These are phyloP conservation scores for Thermothelomyces thermophilus DNA, from an alignment of 2,329 filamentous ascomycete genomes.

Conservation along the genomic window DNA sequence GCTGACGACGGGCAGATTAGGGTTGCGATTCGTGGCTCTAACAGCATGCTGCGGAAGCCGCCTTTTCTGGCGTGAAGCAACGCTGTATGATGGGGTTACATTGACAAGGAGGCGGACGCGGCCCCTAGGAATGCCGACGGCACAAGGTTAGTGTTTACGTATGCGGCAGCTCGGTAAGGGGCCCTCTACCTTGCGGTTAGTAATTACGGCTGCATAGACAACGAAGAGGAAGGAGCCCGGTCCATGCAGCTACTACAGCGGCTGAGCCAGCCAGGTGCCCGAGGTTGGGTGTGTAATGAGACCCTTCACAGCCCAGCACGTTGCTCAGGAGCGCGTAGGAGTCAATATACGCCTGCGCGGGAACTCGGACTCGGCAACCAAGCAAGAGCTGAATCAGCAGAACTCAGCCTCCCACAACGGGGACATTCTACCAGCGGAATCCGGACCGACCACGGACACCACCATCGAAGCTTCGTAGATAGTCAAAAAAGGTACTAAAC, in stretches of 20 bases:
- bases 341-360: too few species aligned
- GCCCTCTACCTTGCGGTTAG: neutral
- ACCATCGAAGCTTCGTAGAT: too few species aligned
- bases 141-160: neutral
- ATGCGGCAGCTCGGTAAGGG: conserved; percentile 1
- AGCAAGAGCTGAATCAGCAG: too few species aligned
- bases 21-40: neutral
- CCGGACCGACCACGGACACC: too few species aligned
- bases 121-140: conserved; percentile 1
- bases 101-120: conserved; percentile 1
- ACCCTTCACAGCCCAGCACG: conserved; percentile 1
- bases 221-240: neutral
- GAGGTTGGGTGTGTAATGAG: neutral
- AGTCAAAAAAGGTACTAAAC: too few species aligned
- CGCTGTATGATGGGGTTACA: conserved; percentile 3
- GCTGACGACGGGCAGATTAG: neutral
- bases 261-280: neutral
- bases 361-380: too few species aligned
- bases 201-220: conserved; percentile 1
- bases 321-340: too few species aligned
- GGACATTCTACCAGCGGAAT: too few species aligned
- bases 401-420: too few species aligned
- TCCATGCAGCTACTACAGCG: conserved; percentile 1
- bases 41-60: conserved; percentile 5
- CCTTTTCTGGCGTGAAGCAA: conserved; percentile 1